Percentiles rank a stretch among this genome's conserved stretches.
Evolutionary conservation across 2,329 filamentous ascomycete species (phyloP).

Genomic region (Aspergillus eucalypticola): DNA sequence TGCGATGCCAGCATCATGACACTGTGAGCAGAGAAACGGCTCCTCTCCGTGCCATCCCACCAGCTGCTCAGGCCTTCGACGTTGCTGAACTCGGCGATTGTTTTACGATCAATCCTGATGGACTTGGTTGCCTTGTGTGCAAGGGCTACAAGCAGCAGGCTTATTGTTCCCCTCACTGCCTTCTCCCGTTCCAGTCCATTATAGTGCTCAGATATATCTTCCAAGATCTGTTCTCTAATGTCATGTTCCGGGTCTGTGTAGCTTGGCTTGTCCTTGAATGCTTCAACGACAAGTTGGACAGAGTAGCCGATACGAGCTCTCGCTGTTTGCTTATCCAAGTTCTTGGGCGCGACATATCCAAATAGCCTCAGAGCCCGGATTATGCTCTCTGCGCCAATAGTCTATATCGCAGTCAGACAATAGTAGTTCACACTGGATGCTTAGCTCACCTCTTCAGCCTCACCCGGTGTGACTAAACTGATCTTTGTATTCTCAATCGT

Average conservation of each 20-base stretch:
- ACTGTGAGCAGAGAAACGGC: constrained; percentile 11
- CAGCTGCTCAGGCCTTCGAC: neutral
- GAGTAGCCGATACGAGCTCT: neutral
- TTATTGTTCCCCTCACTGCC: neutral
- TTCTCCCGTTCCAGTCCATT: neutral
- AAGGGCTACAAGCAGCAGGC: neutral
- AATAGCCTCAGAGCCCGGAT: neutral
- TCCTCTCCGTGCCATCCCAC: neutral
- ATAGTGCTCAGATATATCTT: neutral
- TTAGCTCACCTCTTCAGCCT: neutral
- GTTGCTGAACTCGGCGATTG: neutral
- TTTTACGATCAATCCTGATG: neutral
- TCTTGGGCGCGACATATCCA: neutral
- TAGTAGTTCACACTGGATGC: neutral
- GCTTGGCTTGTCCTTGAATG: neutral
- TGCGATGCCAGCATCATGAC: constrained; percentile 15
- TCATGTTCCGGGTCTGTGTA: neutral
- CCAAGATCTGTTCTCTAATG: neutral
- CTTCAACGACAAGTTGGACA: neutral
- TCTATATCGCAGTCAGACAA: neutral
- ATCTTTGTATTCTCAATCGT: neutral
- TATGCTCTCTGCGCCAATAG: neutral
- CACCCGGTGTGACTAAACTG: neutral
- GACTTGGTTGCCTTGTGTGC: neutral
- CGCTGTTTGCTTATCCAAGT: neutral